Percentiles rank a stretch among this genome's conserved stretches.
phyloP scores from a whole-genome alignment of 495 filamentous ascomycete genomes.

The Trichoderma asperelloides region DNA sequence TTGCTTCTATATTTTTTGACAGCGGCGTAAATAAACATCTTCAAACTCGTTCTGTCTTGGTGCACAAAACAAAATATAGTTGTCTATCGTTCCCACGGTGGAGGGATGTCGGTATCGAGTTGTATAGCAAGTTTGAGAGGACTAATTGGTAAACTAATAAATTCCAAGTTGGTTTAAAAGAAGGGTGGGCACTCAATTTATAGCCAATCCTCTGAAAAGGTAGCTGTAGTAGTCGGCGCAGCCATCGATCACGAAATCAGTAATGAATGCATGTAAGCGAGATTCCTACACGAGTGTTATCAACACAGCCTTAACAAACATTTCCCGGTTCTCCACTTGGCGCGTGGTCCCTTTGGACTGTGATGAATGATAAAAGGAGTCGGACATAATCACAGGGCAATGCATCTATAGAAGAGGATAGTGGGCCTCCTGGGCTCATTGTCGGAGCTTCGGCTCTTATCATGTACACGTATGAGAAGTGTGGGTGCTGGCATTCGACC shows the following conservation, averaged over 20 bases:
- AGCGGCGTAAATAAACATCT: neutral
- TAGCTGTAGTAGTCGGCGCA: neutral
- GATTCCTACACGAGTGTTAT: neutral
- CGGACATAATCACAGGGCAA: neutral
- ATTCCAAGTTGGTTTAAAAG: neutral
- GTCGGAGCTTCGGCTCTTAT: neutral
- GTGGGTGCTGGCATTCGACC: neutral
- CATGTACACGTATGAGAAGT: neutral
- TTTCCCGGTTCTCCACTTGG: neutral
- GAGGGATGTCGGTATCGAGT: neutral
- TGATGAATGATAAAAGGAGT: neutral
- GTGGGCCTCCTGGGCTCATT: neutral
- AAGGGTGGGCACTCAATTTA: neutral
- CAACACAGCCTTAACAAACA: neutral
- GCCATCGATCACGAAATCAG: neutral
- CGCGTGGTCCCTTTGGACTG: neutral
- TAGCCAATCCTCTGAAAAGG: neutral
- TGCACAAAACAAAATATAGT: neutral
- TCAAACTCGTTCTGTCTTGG: neutral
- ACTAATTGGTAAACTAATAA: neutral
- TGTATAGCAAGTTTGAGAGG: neutral
- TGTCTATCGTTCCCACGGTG: neutral
- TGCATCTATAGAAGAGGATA: neutral
- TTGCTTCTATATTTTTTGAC: neutral
- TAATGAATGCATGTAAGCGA: neutral